phyloP scores from a whole-genome alignment of 2,329 filamentous ascomycete species.

The Pseudogymnoascus sp. region DNA sequence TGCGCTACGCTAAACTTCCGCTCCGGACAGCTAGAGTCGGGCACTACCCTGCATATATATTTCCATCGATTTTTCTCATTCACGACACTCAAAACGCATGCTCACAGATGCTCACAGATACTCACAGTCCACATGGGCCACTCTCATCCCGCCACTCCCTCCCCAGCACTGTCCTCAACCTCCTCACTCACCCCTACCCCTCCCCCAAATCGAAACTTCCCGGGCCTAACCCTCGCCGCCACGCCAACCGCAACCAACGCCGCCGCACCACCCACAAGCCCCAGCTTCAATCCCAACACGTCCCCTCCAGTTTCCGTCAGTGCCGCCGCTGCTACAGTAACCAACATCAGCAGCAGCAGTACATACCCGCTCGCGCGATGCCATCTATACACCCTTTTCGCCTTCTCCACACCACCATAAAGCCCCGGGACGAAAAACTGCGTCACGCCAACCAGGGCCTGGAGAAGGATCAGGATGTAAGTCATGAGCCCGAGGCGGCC shows the following conservation, averaged over 20 bases:
- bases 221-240: constrained; percentile 69
- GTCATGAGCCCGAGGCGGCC: constrained; percentile 74
- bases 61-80: neutral
- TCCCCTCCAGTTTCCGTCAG: constrained; percentile 66
- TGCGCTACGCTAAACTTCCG: no score
- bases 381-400: constrained; percentile 83
- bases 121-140: neutral
- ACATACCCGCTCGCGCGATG: constrained; percentile 73
- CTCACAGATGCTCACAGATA: neutral
- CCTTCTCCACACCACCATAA: constrained; percentile 71
- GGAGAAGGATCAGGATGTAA: constrained; percentile 60
- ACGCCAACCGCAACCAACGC: constrained; percentile 64
- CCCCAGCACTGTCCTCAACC: neutral
- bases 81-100: neutral
- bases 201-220: constrained; percentile 60
- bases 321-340: constrained; percentile 66
- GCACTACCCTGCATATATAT: neutral
- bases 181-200: constrained; percentile 28
- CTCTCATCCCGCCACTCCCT: neutral
- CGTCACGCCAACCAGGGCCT: constrained; percentile 72
- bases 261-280: constrained; percentile 61
- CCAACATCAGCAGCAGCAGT: constrained; percentile 60
- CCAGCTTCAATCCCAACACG: constrained; percentile 64
- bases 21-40: neutral
- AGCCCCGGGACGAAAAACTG: constrained; percentile 69